Percentiles rank a stretch among this genome's conserved stretches.
Conservation (phyloP, 2,329 filamentous ascomycete species). For the Sclerotinia sclerotiorum region DNA sequence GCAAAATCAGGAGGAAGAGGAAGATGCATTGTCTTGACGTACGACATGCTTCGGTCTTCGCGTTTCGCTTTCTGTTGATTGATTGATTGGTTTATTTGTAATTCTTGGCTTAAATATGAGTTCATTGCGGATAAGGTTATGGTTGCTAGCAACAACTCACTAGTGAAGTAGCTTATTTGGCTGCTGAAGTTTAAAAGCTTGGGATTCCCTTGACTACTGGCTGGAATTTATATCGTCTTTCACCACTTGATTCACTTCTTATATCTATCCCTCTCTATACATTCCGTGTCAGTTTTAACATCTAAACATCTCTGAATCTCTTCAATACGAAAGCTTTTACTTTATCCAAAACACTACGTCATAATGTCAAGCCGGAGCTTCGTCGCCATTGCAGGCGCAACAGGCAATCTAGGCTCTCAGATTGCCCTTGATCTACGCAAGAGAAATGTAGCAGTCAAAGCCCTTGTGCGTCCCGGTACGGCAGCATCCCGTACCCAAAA, state of each 20-base stretch:
- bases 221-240: background rate
- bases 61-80: background rate
- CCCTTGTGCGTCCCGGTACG: constrained; percentile 25
- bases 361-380: constrained; percentile 24
- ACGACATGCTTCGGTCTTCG: background rate
- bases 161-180: background rate
- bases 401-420: constrained; percentile 24
- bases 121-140: background rate
- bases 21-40: background rate
- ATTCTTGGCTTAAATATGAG: background rate
- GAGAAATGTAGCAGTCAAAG: constrained; percentile 25
- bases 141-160: background rate
- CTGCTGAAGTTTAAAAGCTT: background rate
- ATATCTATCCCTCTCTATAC: background rate
- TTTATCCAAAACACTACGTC: background rate
- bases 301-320: background rate
- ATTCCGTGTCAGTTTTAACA: background rate
- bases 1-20: background rate
- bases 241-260: background rate
- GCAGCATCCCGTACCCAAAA: constrained; percentile 24
- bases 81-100: background rate
- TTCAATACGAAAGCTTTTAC: background rate
- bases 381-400: constrained; percentile 24
- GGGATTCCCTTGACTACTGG: background rate
- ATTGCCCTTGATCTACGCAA: constrained; percentile 24